These are phyloP conservation scores for Colletotrichum tabaci DNA, from an alignment of 2,329 filamentous ascomycete genomes.

Conservation along the genomic window DNA sequence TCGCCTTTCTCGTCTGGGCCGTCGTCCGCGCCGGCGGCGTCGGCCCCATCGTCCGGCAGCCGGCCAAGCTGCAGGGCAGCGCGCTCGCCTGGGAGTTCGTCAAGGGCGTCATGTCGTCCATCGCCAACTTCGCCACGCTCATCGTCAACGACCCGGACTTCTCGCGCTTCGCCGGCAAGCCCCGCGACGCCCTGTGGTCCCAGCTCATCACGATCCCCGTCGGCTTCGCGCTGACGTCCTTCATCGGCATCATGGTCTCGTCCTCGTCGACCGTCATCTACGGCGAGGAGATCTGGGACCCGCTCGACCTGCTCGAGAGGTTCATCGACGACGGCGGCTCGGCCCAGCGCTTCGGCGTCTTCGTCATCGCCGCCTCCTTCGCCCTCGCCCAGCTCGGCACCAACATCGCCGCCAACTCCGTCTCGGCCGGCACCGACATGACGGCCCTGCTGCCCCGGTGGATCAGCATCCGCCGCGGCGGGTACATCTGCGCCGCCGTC, in stretches of 20 bases:
- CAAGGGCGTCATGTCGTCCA: conserved; percentile 88
- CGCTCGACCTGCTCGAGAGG: conserved; percentile 74
- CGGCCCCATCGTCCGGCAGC: conserved; percentile 84
- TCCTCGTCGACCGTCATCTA: conserved; percentile 81
- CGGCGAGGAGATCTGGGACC: conserved; percentile 78
- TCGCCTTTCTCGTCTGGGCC: conserved; percentile 91
- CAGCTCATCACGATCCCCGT: conserved; percentile 82
- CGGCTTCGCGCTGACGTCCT: conserved; percentile 83
- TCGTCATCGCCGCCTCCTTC: conserved; percentile 79
- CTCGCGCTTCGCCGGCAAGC: conserved; percentile 84
- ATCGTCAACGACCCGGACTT: conserved; percentile 90
- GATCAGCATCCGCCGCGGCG: conserved; percentile 88
- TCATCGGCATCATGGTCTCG: conserved; percentile 86
- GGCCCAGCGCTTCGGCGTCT: conserved; percentile 80
- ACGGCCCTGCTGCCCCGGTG: conserved; percentile 84
- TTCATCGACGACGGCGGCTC: conserved; percentile 80
- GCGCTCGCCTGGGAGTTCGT: conserved; percentile 86
- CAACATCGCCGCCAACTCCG: conserved; percentile 89
- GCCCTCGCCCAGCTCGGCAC: conserved; percentile 87
- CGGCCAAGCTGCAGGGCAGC: conserved; percentile 74
- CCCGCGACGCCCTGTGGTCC: conserved; percentile 83
- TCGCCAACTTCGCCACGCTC: conserved; percentile 91
- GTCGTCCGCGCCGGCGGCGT: conserved; percentile 85
- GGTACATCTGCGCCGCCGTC: conserved; percentile 85
- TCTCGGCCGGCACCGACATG: conserved; percentile 87